Evolutionary conservation across 805 yeast genomes (phyloP), one percentile per base, ranked within the genome.

Genomic region (Wickerhamiella hasegawae): DNA sequence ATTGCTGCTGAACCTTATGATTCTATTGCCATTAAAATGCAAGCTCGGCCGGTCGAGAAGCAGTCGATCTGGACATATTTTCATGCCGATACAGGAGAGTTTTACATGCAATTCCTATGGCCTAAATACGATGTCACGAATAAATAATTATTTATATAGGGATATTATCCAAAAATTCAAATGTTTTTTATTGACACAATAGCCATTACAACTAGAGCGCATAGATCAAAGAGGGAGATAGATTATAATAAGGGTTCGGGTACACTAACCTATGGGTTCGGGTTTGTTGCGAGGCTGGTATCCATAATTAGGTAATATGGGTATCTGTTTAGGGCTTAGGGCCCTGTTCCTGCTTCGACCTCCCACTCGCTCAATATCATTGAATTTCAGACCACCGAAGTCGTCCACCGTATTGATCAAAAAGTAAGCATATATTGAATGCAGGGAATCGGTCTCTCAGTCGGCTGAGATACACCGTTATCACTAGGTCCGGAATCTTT

Each of bases 1-100:
- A 57, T 85, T 0, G 74, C 84, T n/a, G 90, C 77, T 3, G 94
- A 83, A 52, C 96, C 96, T 1, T 90, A 82, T 53, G 87, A 83
- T 41, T 82, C 76, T 39, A 62, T 83, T 8, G 79, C 77, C 1
- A 60, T 87, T 38, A 75, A 81, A 39, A 63, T 90, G 10, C 93
- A 93, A 1, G 63, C 71, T 12, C 60, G 50, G 16, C 70, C 72
- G 18, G 60, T 73, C 11, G 72, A 67, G 40, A 32, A 30, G 14
- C 21, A 25, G 12, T 32, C 37, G 9, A 60, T 66, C 17, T 76
- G 82, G 76, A 69, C 75, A 49, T 63, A 61, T 48, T 82, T 78
- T 75, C 87, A 79, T 52, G 47, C 44, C 2, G 84, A 75, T 44
- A 58, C 69, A 1, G 65, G 66, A 38, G 72, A 67, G 40, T 78